A percentile compares a stretch with the other conserved stretches of the same genome.
These are phyloP conservation scores for Neurospora intermedia DNA, from an alignment of 495 filamentous ascomycete species.

Conservation along the genomic window DNA sequence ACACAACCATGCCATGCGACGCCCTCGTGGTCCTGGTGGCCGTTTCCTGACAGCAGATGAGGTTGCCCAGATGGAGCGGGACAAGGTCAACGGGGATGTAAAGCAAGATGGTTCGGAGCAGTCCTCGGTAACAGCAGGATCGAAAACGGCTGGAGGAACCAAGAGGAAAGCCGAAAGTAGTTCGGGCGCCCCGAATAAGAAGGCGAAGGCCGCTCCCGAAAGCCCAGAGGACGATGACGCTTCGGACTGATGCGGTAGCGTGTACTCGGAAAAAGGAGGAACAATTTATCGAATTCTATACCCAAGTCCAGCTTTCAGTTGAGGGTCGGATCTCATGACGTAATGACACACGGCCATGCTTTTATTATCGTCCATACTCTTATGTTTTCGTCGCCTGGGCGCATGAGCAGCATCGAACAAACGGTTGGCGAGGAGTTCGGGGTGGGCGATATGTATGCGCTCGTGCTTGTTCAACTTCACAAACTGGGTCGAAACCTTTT, in stretches of 20 bases:
- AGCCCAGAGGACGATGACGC: slow-evolving; percentile 41
- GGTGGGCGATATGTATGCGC: background rate
- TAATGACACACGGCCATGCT: slow-evolving; percentile 25
- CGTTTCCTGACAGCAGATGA: slow-evolving; percentile 98
- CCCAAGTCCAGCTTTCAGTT: slow-evolving; percentile 11
- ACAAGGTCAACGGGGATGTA: slow-evolving; percentile 30
- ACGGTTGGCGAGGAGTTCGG: background rate
- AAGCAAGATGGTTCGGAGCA: slow-evolving; percentile 20
- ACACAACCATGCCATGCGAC: slow-evolving; percentile 97
- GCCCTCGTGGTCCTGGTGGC: slow-evolving; percentile 90
- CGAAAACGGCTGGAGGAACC: slow-evolving; percentile 20
- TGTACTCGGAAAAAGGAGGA: slow-evolving; percentile 11
- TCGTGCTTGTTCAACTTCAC: background rate
- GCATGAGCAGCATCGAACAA: background rate
- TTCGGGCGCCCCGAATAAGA: slow-evolving; percentile 41
- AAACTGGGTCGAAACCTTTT: background rate
- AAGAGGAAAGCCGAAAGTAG: slow-evolving; percentile 36
- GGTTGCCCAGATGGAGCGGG: slow-evolving; percentile 77
- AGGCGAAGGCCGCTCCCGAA: slow-evolving; percentile 35
- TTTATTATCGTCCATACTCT: slow-evolving; percentile 8
- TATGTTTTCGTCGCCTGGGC: background rate
- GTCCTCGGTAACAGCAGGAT: background rate
- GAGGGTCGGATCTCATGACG: slow-evolving; percentile 16
- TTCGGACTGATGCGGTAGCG: slow-evolving; percentile 36
- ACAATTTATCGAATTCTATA: slow-evolving; percentile 13